Evolutionary conservation across 768 basidiomycete species (phyloP), one percentile per base, ranked within the genome.

Genomic region (Tylopilus balloui): DNA sequence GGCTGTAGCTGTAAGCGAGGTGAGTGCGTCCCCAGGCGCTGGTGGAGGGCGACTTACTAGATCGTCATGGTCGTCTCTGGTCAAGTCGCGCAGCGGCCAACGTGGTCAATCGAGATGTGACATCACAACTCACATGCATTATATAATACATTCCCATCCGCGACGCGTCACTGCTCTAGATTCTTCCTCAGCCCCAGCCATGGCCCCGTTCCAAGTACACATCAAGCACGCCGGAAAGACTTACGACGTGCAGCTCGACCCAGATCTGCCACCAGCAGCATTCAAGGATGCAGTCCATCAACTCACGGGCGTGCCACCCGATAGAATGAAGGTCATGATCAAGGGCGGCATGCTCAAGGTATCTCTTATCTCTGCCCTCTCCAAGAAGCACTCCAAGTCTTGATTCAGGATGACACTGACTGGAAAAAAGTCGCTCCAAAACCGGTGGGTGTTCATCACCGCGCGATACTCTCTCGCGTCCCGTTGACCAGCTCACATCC

Each of bases 321-420:
- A 95, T 63, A 78, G 93, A 41, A 94, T 96, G 91, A 99, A 98
- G 71, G 86, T 98, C 55, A 93, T 96, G 88, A 78, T 94, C 65
- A 97, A 96, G 65, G 88, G 88, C 46, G 88, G 87, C 31, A 76
- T 92, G 47, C 78, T 96, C 60, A 95, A 94, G 80, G 92, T 89
- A 70, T 7, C 15, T 17, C 19, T 24, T 27, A 24, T 29, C n/a
- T 17, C 14, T 31, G 29, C 23, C 14, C 6, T 27, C 1, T 27
- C 28, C 10, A 1, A 38, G 32, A 2, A 3, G 4, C 1, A 12
- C 19, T 20, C 11, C 35, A 36, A 17, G 5, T 15, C 27, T 43
- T n/a, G 35, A 27, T 47, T 10, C 52, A 93, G 89, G 92, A 96
- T 54, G 92, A 95, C 56, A 79, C 88, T 0, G 81, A 86, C 49